Conservation (phyloP, 2,329 filamentous ascomycete species). For the Pyrenophora tritici-repentis region DNA sequence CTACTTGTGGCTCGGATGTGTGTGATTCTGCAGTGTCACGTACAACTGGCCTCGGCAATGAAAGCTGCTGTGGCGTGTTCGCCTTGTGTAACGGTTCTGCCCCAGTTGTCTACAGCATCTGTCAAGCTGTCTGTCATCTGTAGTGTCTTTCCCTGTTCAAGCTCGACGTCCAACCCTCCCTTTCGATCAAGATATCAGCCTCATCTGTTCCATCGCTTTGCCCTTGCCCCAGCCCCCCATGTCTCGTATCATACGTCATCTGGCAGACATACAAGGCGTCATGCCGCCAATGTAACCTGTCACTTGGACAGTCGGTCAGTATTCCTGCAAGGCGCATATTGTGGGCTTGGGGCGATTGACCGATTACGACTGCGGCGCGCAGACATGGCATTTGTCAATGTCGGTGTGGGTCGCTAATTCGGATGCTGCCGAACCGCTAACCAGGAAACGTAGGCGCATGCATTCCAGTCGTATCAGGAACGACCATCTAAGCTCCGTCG, state of each 20-base stretch:
- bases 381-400: slow-evolving; percentile 10
- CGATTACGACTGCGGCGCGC: slow-evolving; percentile 9
- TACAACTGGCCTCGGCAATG: not conserved
- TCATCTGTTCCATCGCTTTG: slow-evolving; percentile 4
- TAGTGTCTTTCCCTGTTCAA: slow-evolving; percentile 20
- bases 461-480: slow-evolving; percentile 24
- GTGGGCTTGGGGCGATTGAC: slow-evolving; percentile 1
- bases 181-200: slow-evolving; percentile 1
- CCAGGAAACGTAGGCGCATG: slow-evolving; percentile 21
- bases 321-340: slow-evolving; percentile 3
- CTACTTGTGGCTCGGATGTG: no score
- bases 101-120: slow-evolving; percentile 12
- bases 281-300: slow-evolving; percentile 33
- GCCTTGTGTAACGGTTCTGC: not conserved
- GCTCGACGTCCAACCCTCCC: not conserved
- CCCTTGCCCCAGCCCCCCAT: slow-evolving; percentile 1
- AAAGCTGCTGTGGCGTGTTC: not conserved
- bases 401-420: slow-evolving; percentile 20
- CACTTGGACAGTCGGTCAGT: slow-evolving; percentile 21
- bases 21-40: not conserved
- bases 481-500: slow-evolving; percentile 26
- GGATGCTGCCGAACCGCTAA: slow-evolving; percentile 35
- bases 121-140: slow-evolving; percentile 28
- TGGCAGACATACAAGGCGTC: slow-evolving; percentile 9
- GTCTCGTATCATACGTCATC: slow-evolving; percentile 3